phyloP scores from a whole-genome alignment of 177 flowering plant genomes.

The Vitis hybrid region DNA sequence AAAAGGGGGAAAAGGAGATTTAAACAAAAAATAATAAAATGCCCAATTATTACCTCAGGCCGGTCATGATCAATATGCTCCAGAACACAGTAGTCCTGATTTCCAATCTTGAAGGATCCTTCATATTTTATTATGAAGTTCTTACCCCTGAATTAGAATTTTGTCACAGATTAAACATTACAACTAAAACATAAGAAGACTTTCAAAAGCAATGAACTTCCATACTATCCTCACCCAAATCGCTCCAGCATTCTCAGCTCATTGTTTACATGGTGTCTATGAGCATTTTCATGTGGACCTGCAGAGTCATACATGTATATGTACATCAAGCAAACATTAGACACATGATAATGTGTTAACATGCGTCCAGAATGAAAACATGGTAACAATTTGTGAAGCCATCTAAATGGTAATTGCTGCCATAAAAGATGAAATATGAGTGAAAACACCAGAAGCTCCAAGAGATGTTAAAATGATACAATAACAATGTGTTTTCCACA shows the following conservation, averaged over 20 bases:
- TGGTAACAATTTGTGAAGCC: too few species aligned
- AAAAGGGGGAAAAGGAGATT: neutral
- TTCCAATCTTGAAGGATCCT: conserved; percentile 68
- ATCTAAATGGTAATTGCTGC: too few species aligned
- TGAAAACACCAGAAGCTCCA: too few species aligned
- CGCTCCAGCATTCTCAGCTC: conserved; percentile 69
- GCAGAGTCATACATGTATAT: conserved; percentile 9
- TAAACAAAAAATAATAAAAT: neutral
- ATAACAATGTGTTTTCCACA: too few species aligned
- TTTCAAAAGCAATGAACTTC: too few species aligned
- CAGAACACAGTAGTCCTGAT: conserved; percentile 72
- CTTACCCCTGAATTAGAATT: conserved; percentile 62
- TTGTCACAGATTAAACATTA: neutral
- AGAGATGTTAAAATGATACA: too few species aligned
- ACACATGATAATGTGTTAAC: too few species aligned
- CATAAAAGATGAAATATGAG: too few species aligned
- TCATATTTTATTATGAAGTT: conserved; percentile 78
- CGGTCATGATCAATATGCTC: conserved; percentile 93
- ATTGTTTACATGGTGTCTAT: conserved; percentile 50
- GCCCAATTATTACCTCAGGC: conserved; percentile 71
- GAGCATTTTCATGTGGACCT: conserved; percentile 73
- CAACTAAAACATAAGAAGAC: neutral
- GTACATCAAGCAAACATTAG: neutral
- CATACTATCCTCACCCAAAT: conserved; percentile 50
- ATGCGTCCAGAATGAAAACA: too few species aligned